A percentile compares a stretch with the other conserved stretches of the same genome.
These are phyloP conservation scores for Zelonia costaricensis DNA, from an alignment of 208 protist species.

Conservation along the genomic window DNA sequence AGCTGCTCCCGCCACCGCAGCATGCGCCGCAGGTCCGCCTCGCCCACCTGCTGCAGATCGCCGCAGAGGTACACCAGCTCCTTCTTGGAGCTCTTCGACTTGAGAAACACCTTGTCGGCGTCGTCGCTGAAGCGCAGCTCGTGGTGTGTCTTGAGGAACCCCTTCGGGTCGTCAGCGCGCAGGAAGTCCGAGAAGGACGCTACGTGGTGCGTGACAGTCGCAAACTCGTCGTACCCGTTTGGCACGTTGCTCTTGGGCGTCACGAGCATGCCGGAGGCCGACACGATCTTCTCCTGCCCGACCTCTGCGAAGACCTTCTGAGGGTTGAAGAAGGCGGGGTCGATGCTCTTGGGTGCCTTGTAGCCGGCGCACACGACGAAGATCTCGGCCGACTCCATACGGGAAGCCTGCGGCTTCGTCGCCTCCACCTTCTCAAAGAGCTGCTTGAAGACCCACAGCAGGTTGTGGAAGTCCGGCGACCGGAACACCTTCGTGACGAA, in stretches of 20 bases:
- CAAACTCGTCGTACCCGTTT: slow-evolving; percentile 93
- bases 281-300: slow-evolving; percentile 87
- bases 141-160: slow-evolving; percentile 86
- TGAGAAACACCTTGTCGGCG: slow-evolving; percentile 73
- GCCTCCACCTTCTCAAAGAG: slow-evolving; percentile 98
- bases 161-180: slow-evolving; percentile 83
- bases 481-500: slow-evolving; percentile 99
- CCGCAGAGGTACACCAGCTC: slow-evolving; percentile 92
- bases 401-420: slow-evolving; percentile 98
- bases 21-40: slow-evolving; percentile 92
- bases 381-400: slow-evolving; percentile 98
- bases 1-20: slow-evolving; percentile 95
- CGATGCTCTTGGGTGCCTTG: slow-evolving; percentile 95
- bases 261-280: slow-evolving; percentile 65
- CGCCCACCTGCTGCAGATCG: slow-evolving; percentile 95
- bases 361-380: slow-evolving; percentile 98
- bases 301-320: slow-evolving; percentile 96
- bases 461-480: slow-evolving; percentile 97
- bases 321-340: slow-evolving; percentile 96
- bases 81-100: slow-evolving; percentile 86
- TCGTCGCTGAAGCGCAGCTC: slow-evolving; percentile 89
- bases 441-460: slow-evolving; percentile 98
- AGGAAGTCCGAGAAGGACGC: slow-evolving; percentile 92
- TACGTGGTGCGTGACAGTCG: slow-evolving; percentile 75
- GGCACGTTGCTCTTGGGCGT: slow-evolving; percentile 79